Base-by-base conservation (phyloP, 768 basidiomycete species). In the Hygrocybe coccinea region DNA sequence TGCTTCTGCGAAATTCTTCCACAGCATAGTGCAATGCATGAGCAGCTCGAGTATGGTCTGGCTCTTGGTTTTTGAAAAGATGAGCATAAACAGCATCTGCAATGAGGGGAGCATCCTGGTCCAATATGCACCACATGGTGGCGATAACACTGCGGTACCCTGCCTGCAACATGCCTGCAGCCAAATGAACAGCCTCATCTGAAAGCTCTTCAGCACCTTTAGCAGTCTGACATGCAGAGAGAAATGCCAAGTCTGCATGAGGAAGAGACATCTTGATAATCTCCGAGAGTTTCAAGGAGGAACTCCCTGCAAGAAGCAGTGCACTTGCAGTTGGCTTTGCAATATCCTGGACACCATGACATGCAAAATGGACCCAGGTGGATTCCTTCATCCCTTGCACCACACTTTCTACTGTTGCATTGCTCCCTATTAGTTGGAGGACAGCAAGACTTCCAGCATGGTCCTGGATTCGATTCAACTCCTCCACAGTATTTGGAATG, bases 71-170 rank as follows among this genome's bases (percentile, higher is more conserved):
- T 24, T 5, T 15, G 25, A 39, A 22, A 39, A 52, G 36, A 15
- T 21, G 35, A 5, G 21, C 12, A 60, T 77, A 77, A 34, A 76
- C 66, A 7, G 59, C 59, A 34, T 58, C 58, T 3, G 71, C 63
- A 47, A 76, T 59, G 1, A 24, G 11, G 3, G 73, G 70, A 1
- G 68, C 77, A 56, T 72, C 66, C 1, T 56, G 52, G 55, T 79
- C 77, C 12, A 55, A 56, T 35, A 76, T 72, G 6, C 68, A 67
- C 76, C 77, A 77, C 73, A 78, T 68, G n/a, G 78, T 79, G 3
- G 64, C 75, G 17, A 79, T 63, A 1, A 72, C 74, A 10, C 62
- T 58, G 5, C 60, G 58, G 50, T 64, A 71, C 1, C 70, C 71
- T 41, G 67, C 65, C 29, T 61, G 67, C 48, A 73, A 57, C 71